Evolutionary conservation across 2,329 filamentous ascomycete species (phyloP).

Genomic region (Bertia moriformis): DNA sequence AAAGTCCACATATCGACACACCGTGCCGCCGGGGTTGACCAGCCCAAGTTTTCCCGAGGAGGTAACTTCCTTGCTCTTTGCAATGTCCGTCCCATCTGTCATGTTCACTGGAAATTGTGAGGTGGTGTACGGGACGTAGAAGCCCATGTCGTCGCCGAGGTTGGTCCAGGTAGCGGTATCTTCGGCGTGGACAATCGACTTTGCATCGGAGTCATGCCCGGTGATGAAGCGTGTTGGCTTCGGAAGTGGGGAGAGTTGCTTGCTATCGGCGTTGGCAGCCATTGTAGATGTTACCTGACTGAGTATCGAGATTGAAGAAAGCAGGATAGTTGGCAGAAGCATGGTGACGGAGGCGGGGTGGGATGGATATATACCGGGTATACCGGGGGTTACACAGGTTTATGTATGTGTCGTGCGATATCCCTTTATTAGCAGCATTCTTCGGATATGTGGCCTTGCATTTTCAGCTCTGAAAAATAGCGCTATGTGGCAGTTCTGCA

Average conservation of each 20-base stretch:
- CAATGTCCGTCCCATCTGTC: conserved; percentile 22
- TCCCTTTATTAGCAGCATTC: no score
- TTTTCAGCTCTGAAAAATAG: no score
- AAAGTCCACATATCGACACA: conserved; percentile 31
- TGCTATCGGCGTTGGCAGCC: no score
- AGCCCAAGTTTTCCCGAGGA: conserved; percentile 2
- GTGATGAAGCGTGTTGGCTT: conserved; percentile 16
- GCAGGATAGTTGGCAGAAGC: no score
- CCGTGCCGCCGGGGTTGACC: conserved; percentile 16
- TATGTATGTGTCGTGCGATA: no score
- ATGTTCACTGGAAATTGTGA: conserved; percentile 20
- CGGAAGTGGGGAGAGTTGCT: conserved; percentile 7
- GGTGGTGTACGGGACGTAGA: conserved; percentile 23
- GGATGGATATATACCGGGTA: no score
- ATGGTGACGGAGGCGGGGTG: no score
- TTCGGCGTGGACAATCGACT: conserved; percentile 19
- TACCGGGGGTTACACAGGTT: no score
- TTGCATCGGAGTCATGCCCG: conserved; percentile 14
- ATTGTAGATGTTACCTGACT: no score
- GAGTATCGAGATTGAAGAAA: no score
- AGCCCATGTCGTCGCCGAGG: conserved; percentile 5
- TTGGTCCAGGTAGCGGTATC: conserved; percentile 9
- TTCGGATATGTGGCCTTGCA: no score
- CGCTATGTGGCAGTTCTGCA: no score
- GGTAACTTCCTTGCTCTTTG: conserved; percentile 16